Percentiles rank a stretch among this genome's conserved stretches.
Conservation (phyloP, 1,139 yeast genomes). For the Suhomyces anneliseae region DNA sequence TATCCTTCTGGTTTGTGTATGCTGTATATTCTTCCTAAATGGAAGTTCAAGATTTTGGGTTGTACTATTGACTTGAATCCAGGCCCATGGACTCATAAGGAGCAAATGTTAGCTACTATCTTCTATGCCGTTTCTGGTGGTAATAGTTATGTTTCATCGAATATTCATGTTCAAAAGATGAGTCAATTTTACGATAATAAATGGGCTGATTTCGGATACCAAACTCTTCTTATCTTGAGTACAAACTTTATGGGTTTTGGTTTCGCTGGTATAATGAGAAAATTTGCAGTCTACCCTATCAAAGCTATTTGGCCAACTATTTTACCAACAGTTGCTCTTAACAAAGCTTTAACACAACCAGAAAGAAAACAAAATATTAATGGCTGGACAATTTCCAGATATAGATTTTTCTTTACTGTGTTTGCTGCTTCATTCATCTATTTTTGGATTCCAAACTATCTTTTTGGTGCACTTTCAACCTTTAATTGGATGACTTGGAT, state of each 20-base stretch:
- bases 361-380: constrained; percentile 17
- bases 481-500: constrained; percentile 45
- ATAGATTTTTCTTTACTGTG: constrained; percentile 27
- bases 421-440: constrained; percentile 28
- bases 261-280: constrained; percentile 21
- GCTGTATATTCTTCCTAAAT: constrained; percentile 22
- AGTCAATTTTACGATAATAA: constrained; percentile 13
- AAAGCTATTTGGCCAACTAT: constrained; percentile 20
- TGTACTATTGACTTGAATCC: constrained; percentile 21
- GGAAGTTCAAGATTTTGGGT: constrained; percentile 18
- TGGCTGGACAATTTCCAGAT: constrained; percentile 39
- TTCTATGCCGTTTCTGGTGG: constrained; percentile 20
- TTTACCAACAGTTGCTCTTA: constrained; percentile 19
- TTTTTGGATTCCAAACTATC: constrained; percentile 37
- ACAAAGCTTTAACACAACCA: constrained; percentile 19
- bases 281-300: constrained; percentile 19
- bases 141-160: constrained; percentile 14
- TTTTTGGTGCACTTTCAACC: constrained; percentile 32
- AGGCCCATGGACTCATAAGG: constrained; percentile 25
- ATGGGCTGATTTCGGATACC: constrained; percentile 20
- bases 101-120: constrained; percentile 23
- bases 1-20: constrained; percentile 53
- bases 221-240: constrained; percentile 14
- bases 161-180: constrained; percentile 20
- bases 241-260: constrained; percentile 25